Conservation (phyloP, 2,329 filamentous ascomycete genomes). For the Amphichorda felina region DNA sequence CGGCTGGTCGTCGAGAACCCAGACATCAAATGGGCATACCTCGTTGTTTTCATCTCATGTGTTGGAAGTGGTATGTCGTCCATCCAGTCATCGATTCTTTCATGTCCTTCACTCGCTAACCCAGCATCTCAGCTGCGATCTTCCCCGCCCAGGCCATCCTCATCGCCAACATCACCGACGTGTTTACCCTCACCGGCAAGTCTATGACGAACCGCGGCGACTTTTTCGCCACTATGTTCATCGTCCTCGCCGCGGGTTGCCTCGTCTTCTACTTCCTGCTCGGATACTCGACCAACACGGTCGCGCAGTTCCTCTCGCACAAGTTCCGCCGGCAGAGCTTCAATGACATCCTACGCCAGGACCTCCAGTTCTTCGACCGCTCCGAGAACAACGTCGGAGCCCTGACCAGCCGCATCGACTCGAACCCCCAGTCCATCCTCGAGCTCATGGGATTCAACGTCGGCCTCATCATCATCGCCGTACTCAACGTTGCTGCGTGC, state of each 20-base stretch:
- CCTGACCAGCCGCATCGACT: conserved; percentile 44
- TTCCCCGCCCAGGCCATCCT: conserved; percentile 32
- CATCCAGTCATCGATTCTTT: background rate
- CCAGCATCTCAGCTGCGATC: conserved; percentile 13
- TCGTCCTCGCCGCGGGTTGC: conserved; percentile 32
- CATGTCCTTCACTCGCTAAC: conserved; percentile 1
- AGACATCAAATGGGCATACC: conserved; percentile 20
- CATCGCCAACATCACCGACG: conserved; percentile 25
- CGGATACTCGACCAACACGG: conserved; percentile 21
- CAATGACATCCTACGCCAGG: conserved; percentile 79
- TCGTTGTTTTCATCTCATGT: conserved; percentile 17
- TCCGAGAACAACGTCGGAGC: conserved; percentile 85
- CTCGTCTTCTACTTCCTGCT: conserved; percentile 29
- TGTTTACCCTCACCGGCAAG: conserved; percentile 22
- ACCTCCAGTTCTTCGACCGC: conserved; percentile 82
- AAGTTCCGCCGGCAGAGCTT: conserved; percentile 76
- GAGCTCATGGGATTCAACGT: conserved; percentile 31
- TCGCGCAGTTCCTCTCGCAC: conserved; percentile 47
- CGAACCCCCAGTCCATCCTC: conserved; percentile 24
- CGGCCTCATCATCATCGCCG: conserved; percentile 16
- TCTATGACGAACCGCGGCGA: conserved; percentile 27
- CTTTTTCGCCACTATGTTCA: conserved; percentile 42
- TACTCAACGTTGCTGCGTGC: conserved; percentile 16
- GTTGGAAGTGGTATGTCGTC: conserved; percentile 12
- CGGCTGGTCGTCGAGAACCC: conserved; percentile 24